A percentile compares a stretch with the other conserved stretches of the same genome.
phyloP scores from a whole-genome alignment of 768 basidiomycete species.

The Pleurotus ostreatus region DNA sequence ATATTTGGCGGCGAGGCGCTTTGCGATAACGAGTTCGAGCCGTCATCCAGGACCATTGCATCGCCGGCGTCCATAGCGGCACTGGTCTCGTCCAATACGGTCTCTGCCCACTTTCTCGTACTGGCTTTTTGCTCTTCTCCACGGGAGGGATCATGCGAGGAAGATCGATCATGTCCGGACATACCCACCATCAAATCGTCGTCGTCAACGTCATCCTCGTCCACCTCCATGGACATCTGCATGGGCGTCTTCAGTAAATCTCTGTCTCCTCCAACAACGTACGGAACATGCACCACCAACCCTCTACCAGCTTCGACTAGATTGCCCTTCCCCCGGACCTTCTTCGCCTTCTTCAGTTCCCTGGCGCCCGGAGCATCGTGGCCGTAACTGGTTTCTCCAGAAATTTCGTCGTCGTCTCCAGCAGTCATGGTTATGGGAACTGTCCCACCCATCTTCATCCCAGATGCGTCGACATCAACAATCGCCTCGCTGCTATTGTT shows the following conservation, averaged over 20 bases:
- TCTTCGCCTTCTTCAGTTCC: slow-evolving; percentile 5
- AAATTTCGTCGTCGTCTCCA: background rate
- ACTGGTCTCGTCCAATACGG: slow-evolving; percentile 29
- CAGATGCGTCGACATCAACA: background rate
- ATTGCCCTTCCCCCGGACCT: slow-evolving; percentile 29
- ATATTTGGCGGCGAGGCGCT: background rate
- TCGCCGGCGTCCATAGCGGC: background rate
- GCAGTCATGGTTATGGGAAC: background rate
- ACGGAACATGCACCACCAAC: slow-evolving; percentile 27
- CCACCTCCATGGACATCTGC: slow-evolving; percentile 22
- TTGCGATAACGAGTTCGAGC: background rate
- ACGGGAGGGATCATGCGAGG: too few species aligned
- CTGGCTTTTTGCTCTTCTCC: slow-evolving; percentile 15
- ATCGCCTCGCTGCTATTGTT: background rate
- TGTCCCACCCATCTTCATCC: background rate
- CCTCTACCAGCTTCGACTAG: slow-evolving; percentile 8
- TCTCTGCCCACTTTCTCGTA: slow-evolving; percentile 46
- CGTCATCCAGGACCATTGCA: background rate
- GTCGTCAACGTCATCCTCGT: slow-evolving; percentile 11
- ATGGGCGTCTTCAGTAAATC: slow-evolving; percentile 9
- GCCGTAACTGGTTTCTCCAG: background rate
- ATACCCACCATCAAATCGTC: background rate
- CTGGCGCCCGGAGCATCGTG: background rate
- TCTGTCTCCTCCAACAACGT: slow-evolving; percentile 11
- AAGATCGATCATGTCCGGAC: background rate